A percentile compares a stretch with the other conserved stretches of the same genome.
Conservation (phyloP, 116 monocot genomes). For the Cymodocea nodosa region DNA sequence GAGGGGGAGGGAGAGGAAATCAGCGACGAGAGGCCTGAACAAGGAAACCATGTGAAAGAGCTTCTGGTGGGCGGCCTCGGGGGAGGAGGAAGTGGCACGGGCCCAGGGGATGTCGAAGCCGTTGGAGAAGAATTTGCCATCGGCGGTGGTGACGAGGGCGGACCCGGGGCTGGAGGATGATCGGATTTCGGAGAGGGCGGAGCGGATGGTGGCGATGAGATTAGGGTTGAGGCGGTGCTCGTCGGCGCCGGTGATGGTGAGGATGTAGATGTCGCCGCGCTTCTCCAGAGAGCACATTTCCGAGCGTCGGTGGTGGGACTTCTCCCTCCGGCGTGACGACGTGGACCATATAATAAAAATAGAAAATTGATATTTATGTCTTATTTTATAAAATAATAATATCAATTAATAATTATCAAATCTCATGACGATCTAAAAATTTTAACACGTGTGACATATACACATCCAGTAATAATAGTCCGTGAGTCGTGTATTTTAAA, state of each 20-base stretch:
- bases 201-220: constrained; percentile 29
- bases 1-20: constrained; percentile 55
- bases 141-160: constrained; percentile 42
- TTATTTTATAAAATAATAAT: too few species aligned
- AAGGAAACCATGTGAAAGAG: constrained; percentile 13
- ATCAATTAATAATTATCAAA: too few species aligned
- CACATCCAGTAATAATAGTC: too few species aligned
- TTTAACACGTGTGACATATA: too few species aligned
- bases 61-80: not conserved
- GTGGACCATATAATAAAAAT: too few species aligned
- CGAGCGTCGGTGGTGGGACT: not conserved
- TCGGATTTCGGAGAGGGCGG: constrained; percentile 36
- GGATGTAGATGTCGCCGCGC: constrained; percentile 33
- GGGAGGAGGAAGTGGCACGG: constrained; percentile 8
- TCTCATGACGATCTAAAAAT: too few species aligned
- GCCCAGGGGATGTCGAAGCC: constrained; percentile 56
- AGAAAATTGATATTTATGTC: too few species aligned
- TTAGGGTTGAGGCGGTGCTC: constrained; percentile 46
- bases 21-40: constrained; percentile 19
- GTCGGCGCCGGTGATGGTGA: constrained; percentile 34
- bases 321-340: too few species aligned
- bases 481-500: too few species aligned
- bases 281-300: constrained; percentile 47
- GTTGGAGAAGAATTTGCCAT: constrained; percentile 79
- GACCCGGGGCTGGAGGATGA: constrained; percentile 7